Base-by-base conservation (phyloP, 371 early-diverging fungal species). In the Mucor lusitanicus region DNA sequence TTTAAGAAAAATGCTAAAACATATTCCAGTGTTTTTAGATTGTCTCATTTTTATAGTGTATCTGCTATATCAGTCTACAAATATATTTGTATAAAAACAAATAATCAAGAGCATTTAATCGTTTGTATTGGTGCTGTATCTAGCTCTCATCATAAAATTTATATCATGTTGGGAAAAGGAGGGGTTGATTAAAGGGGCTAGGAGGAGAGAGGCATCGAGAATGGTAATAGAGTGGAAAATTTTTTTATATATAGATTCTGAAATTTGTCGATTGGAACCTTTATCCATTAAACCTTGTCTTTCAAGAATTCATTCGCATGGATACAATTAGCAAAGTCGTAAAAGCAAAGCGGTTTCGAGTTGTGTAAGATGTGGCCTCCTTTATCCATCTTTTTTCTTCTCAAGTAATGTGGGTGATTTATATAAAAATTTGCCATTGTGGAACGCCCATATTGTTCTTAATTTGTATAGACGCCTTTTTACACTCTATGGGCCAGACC, bases 1-100 rank as follows among this genome's bases (percentile, higher is more conserved):
- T 58, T 59, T 65, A 23, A 40, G 65, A 65, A 59, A 65, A 65
- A 65, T 65, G 65, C 65, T 35, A 28, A 64, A 64, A 63, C 25
- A 23, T 19, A 50, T 25, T 17, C 17, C 17, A 42, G 1, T 42
- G 15, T 42, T 42, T 42, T 42, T n/a, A 42, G n/a, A 13, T 15
- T n/a, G 42, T 42, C 17, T 15, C 3, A 17, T 17, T 42, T 42
- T 42, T 5, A 42, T 9, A 5, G 35, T 35, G 35, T 35, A 35
- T 35, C 35, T 35, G 11, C 35, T 35, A 35, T 42, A 42, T 42
- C 42, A 42, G 15, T 6, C 21, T 50, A 9, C 8, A 25, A 12
- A 50, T 50, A 25, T 6, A 42, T 17, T 15, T 42, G 50, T 50
- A 3, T 2, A 50, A 50, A 50, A 50, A 23, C 21, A 23, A 25